phyloP scores from a whole-genome alignment of 2,329 filamentous ascomycete genomes.

The Fusarium anthophilum region DNA sequence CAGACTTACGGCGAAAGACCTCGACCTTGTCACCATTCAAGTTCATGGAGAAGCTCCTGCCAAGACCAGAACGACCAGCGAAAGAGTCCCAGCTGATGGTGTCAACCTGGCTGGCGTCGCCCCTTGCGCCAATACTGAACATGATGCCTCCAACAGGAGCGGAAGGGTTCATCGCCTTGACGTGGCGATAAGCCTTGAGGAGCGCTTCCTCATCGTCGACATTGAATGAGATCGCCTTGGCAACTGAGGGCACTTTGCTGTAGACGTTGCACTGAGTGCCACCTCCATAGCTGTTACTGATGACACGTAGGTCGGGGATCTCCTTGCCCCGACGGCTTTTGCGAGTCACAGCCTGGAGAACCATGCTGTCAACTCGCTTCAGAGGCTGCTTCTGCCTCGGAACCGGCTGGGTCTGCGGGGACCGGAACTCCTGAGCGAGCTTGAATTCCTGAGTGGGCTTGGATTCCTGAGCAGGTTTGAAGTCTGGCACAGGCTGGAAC shows the following conservation, averaged over 20 bases:
- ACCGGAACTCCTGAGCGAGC: too few relatives aligned
- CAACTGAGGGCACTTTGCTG: background rate
- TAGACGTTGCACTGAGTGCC: slow-evolving; percentile 15
- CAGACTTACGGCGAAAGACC: background rate
- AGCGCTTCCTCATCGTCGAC: slow-evolving; percentile 12
- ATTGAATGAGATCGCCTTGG: slow-evolving; percentile 10
- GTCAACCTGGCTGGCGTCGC: background rate
- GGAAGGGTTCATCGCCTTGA: slow-evolving; percentile 17
- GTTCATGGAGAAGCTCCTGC: background rate
- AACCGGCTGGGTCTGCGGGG: background rate
- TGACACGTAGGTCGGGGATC: background rate
- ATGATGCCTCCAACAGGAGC: slow-evolving; percentile 7
- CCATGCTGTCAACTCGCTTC: slow-evolving; percentile 13
- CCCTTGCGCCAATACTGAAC: slow-evolving; percentile 2
- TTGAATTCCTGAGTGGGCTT: background rate
- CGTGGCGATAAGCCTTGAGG: slow-evolving; percentile 1
- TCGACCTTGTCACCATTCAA: background rate
- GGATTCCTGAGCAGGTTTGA: background rate
- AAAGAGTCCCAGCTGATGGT: background rate
- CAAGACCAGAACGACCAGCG: background rate
- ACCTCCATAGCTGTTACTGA: slow-evolving; percentile 13
- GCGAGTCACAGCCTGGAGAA: background rate
- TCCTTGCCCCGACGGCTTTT: background rate
- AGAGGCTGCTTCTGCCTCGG: background rate
- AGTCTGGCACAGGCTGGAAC: background rate